phyloP scores from a whole-genome alignment of 768 basidiomycete genomes.

The Boletellus emodensis region DNA sequence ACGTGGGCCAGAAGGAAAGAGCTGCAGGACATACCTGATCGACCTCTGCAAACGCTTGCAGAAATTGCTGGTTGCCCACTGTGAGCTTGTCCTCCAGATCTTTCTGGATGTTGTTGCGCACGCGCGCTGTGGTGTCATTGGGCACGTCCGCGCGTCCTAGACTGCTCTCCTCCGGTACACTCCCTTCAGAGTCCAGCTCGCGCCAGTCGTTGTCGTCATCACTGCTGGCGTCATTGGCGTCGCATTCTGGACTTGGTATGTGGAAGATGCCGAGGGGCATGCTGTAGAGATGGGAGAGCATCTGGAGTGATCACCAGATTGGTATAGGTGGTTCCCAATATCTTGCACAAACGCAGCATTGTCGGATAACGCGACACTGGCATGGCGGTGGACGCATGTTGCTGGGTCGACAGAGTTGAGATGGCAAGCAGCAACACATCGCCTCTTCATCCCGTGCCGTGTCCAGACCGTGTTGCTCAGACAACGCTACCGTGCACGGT shows the following conservation, averaged over 20 bases:
- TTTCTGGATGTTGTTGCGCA: conserved; percentile 72
- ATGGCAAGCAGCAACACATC: not conserved
- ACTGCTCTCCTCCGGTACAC: conserved; percentile 8
- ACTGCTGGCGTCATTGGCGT: conserved; percentile 24
- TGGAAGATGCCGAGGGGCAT: conserved; percentile 11
- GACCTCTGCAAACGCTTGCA: conserved; percentile 82
- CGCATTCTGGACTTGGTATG: conserved; percentile 12
- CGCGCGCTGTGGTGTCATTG: conserved; percentile 66
- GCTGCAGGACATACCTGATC: conserved; percentile 62
- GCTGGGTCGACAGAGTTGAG: conserved; percentile 2
- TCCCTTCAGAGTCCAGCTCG: conserved; percentile 14
- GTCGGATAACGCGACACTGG: conserved; percentile 58
- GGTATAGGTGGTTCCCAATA: conserved; percentile 75
- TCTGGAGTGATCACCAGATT: conserved; percentile 76
- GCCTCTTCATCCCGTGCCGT: no score
- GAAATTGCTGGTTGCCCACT: conserved; percentile 76
- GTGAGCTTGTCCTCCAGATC: conserved; percentile 84
- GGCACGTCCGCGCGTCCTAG: conserved; percentile 31
- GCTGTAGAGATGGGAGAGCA: conserved; percentile 77
- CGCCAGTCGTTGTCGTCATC: conserved; percentile 32
- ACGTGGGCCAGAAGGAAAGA: not conserved
- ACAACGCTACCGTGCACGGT: no score
- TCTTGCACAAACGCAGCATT: conserved; percentile 86
- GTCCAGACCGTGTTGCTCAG: no score
- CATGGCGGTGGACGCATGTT: conserved; percentile 8